Conservation (phyloP, 1,139 yeast species). For the Candida sanyaensis region DNA sequence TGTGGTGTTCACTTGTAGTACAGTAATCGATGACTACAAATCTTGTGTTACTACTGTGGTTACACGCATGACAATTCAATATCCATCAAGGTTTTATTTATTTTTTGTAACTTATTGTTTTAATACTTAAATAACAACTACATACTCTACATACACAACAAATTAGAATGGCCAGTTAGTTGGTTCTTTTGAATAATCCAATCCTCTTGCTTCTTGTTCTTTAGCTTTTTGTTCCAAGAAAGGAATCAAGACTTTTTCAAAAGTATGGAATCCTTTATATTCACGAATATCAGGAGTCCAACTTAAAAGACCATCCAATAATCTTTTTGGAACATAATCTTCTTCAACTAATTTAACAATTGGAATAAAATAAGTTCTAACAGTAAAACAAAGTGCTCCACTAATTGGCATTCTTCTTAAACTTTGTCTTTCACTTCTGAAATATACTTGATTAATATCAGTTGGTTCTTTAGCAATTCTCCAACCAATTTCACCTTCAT, state of each 20-base stretch:
- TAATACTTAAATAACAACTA: not conserved
- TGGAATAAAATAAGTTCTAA: slow-evolving; percentile 64
- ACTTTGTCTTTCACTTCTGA: slow-evolving; percentile 70
- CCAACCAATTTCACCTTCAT: slow-evolving; percentile 54
- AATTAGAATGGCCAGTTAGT: slow-evolving; percentile 43
- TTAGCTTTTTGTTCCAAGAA: slow-evolving; percentile 51
- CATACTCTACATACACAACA: not conserved
- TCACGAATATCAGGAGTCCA: slow-evolving; percentile 62
- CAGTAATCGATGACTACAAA: no score
- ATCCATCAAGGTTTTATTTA: no score
- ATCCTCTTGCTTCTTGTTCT: slow-evolving; percentile 53
- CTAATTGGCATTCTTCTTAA: slow-evolving; percentile 64
- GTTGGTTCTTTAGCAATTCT: slow-evolving; percentile 56
- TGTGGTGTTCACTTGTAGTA: no score
- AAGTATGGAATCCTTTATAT: slow-evolving; percentile 59
- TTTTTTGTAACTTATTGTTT: no score
- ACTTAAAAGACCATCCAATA: slow-evolving; percentile 56
- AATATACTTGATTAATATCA: slow-evolving; percentile 47
- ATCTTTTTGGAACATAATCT: slow-evolving; percentile 60
- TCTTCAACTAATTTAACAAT: slow-evolving; percentile 54
- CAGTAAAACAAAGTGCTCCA: slow-evolving; percentile 61
- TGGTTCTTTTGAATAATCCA: slow-evolving; percentile 37
- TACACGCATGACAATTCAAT: no score
- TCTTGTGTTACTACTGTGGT: no score
- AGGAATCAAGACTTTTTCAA: slow-evolving; percentile 54